Conservation (phyloP, 106 monocot genomes). For the Allium sativum region DNA sequence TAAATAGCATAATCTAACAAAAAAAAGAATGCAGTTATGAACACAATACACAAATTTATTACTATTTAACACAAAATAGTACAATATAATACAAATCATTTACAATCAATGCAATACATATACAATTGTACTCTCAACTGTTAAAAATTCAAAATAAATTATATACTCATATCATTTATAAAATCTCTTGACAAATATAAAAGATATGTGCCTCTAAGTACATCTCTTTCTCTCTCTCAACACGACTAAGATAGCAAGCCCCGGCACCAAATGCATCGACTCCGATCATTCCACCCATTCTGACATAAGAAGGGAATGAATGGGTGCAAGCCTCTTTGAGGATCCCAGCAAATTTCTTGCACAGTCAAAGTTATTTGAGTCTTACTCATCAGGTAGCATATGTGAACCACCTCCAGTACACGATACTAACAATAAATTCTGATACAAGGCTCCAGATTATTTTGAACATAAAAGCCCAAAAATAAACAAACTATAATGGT, state of each 20-base stretch:
- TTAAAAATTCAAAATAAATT: no score
- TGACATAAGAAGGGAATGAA: constrained; percentile 32
- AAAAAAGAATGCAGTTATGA: no score
- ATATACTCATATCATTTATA: no score
- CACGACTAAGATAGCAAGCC: constrained; percentile 47
- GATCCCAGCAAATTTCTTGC: constrained; percentile 47
- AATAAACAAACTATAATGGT: constrained; percentile 39
- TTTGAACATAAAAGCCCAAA: constrained; percentile 32
- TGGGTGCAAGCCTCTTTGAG: constrained; percentile 43
- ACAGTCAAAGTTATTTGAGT: constrained; percentile 46
- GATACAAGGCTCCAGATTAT: constrained; percentile 40
- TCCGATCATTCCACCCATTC: constrained; percentile 80
- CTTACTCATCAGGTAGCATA: constrained; percentile 43
- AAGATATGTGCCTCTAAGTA: no score
- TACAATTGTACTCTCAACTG: no score
- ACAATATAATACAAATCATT: no score
- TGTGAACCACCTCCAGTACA: constrained; percentile 81
- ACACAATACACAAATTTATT: no score
- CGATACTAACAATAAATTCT: constrained; percentile 65
- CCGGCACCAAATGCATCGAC: constrained; percentile 83
- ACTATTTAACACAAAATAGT: no score
- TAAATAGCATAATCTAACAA: no score
- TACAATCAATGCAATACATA: no score
- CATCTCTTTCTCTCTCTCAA: no score
- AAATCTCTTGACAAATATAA: no score